These are phyloP conservation scores for Monilinia vaccinii-corymbosi DNA, from an alignment of 2,329 filamentous ascomycete genomes.

Conservation along the genomic window DNA sequence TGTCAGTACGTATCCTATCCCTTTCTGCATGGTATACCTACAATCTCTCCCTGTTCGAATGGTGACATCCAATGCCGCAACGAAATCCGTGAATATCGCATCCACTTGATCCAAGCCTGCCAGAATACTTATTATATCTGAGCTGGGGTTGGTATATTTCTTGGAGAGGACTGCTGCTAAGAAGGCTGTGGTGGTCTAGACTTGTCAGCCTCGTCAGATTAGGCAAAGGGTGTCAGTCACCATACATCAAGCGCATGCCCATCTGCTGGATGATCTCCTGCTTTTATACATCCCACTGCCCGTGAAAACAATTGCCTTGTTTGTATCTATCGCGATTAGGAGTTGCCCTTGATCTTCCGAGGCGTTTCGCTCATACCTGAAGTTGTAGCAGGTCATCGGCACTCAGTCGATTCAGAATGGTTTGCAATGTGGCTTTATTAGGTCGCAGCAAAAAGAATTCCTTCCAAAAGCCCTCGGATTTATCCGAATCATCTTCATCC, in stretches of 20 bases:
- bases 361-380: slow-evolving; percentile 41
- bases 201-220: slow-evolving; percentile 33
- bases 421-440: slow-evolving; percentile 59
- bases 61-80: slow-evolving; percentile 69
- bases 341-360: slow-evolving; percentile 5
- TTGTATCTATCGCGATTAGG: slow-evolving; percentile 22
- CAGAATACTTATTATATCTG: slow-evolving; percentile 84
- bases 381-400: slow-evolving; percentile 68
- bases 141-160: slow-evolving; percentile 89
- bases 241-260: slow-evolving; percentile 80
- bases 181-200: slow-evolving; percentile 81
- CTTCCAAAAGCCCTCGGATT: slow-evolving; percentile 86
- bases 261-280: slow-evolving; percentile 50
- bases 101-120: slow-evolving; percentile 87
- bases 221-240: background rate
- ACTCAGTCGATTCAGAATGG: slow-evolving; percentile 58
- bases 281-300: slow-evolving; percentile 61
- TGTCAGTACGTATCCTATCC: slow-evolving; percentile 22
- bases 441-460: slow-evolving; percentile 90
- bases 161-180: slow-evolving; percentile 75
- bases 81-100: slow-evolving; percentile 78
- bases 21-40: slow-evolving; percentile 36
- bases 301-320: slow-evolving; percentile 60
- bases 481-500: slow-evolving; percentile 58
- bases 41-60: slow-evolving; percentile 67